These are phyloP conservation scores for Iris pallida DNA, from an alignment of 116 monocot species.

Conservation along the genomic window DNA sequence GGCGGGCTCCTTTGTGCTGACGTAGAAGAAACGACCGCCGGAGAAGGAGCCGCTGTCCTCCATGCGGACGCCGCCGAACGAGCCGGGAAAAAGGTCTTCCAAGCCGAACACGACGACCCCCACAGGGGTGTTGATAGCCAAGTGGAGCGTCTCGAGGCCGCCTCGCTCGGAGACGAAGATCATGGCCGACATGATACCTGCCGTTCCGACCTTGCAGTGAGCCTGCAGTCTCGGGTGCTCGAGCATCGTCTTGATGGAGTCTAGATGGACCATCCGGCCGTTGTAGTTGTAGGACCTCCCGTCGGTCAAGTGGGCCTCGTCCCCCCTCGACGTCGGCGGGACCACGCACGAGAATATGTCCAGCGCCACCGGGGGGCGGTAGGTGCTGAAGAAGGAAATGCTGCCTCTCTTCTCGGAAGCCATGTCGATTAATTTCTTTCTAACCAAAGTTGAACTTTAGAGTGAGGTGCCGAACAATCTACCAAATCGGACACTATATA, in stretches of 20 bases:
- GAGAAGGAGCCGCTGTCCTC: constrained; percentile 1
- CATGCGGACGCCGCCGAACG: constrained; percentile 1
- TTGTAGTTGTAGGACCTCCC: constrained; percentile 1
- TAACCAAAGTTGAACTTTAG: too few relatives aligned
- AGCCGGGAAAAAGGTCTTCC: neutral
- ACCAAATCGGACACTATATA: too few relatives aligned
- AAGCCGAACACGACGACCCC: neutral
- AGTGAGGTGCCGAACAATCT: too few relatives aligned
- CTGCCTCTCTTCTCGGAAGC: neutral
- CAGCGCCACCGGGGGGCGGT: neutral
- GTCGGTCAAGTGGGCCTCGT: neutral
- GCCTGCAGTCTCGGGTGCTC: neutral
- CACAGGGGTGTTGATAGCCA: neutral
- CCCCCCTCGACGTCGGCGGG: neutral
- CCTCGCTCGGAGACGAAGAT: constrained; percentile 5
- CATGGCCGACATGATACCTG: neutral
- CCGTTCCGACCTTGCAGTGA: too few relatives aligned
- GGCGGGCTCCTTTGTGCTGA: neutral
- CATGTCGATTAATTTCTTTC: neutral
- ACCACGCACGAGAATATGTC: neutral
- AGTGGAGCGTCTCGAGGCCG: constrained; percentile 4
- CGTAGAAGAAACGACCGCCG: neutral
- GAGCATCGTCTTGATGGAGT: neutral
- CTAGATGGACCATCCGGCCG: neutral
- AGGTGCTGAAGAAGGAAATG: constrained; percentile 1